phyloP scores from a whole-genome alignment of 805 yeast genomes.

The Pichia heedii region DNA sequence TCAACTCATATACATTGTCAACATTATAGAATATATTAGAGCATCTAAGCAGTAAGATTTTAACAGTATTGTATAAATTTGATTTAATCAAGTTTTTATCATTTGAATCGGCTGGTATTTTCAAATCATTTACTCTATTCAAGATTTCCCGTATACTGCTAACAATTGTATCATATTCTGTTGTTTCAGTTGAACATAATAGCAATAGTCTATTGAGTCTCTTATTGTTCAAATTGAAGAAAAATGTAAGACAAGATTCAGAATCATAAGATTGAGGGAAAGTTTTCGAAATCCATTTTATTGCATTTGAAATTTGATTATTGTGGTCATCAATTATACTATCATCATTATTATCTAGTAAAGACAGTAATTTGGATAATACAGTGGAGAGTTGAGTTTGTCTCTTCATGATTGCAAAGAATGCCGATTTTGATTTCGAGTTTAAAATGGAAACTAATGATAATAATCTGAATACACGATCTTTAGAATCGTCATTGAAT shows the following conservation, averaged over 20 bases:
- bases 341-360: constrained; percentile 34
- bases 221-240: constrained; percentile 47
- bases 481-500: constrained; percentile 31
- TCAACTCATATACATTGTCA: constrained; percentile 48
- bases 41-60: constrained; percentile 51
- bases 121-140: constrained; percentile 44
- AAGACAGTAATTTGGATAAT: constrained; percentile 37
- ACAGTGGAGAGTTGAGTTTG: constrained; percentile 55
- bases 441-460: constrained; percentile 40
- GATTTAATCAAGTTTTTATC: constrained; percentile 30
- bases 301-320: constrained; percentile 39
- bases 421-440: constrained; percentile 51
- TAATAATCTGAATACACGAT: constrained; percentile 47
- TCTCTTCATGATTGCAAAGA: constrained; percentile 59
- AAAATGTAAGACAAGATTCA: constrained; percentile 40
- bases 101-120: constrained; percentile 22
- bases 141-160: constrained; percentile 59
- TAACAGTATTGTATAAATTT: constrained; percentile 41
- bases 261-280: constrained; percentile 46
- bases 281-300: constrained; percentile 51
- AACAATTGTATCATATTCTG: constrained; percentile 50
- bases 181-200: constrained; percentile 41
- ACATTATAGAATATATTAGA: constrained; percentile 56
- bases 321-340: constrained; percentile 20
- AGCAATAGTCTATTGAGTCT: constrained; percentile 49